These are phyloP conservation scores for Aspergillus sp. DNA, from an alignment of 2,329 filamentous ascomycete species.

Conservation along the genomic window DNA sequence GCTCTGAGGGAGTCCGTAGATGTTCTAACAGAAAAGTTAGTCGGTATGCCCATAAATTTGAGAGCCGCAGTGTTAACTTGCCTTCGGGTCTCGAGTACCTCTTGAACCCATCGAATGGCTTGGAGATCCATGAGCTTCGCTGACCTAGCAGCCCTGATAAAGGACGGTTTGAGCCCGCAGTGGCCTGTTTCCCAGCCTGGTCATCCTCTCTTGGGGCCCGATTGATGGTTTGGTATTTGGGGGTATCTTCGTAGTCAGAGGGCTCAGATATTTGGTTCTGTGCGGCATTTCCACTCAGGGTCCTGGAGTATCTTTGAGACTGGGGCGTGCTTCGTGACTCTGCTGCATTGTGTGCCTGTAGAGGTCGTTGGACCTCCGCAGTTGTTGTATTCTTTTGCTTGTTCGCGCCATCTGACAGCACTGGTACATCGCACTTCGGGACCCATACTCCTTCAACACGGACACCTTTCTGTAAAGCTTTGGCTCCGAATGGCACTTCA, in stretches of 20 bases:
- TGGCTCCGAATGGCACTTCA: conserved; percentile 80
- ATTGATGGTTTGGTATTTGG: not conserved
- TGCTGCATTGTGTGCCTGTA: conserved; percentile 2
- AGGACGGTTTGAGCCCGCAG: conserved; percentile 5
- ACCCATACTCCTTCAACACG: conserved; percentile 85
- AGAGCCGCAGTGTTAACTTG: not conserved
- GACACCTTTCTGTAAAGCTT: conserved; percentile 78
- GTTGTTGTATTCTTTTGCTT: conserved; percentile 17
- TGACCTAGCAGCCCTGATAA: conserved; percentile 13
- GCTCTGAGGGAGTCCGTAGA: conserved; percentile 30
- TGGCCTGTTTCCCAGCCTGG: not conserved
- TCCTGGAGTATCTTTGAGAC: not conserved
- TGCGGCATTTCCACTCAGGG: not conserved
- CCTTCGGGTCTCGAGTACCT: conserved; percentile 11
- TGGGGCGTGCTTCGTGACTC: not conserved
- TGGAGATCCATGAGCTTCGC: conserved; percentile 21
- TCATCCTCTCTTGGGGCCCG: not conserved
- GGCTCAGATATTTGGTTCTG: not conserved
- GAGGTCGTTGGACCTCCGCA: conserved; percentile 4
- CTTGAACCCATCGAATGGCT: conserved; percentile 13
- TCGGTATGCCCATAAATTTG: not conserved
- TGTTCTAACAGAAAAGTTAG: conserved; percentile 11
- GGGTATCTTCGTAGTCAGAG: not conserved
- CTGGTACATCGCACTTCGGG: conserved; percentile 35
- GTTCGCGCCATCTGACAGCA: not conserved